Conservation (phyloP, 169 alveolate species). For the Theileria parva region DNA sequence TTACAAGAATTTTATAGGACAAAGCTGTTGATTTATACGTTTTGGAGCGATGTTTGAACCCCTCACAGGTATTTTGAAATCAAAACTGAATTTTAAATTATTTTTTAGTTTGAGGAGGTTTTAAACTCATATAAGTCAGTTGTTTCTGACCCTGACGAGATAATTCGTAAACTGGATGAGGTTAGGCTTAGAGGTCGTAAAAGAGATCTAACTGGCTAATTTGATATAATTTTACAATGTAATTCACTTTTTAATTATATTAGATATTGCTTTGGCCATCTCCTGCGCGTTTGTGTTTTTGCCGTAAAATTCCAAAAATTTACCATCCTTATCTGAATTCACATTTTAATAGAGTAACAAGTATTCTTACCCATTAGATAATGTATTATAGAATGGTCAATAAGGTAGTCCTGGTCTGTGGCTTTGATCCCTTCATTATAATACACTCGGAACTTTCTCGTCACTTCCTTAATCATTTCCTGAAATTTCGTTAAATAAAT, state of each 20-base stretch:
- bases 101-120: constrained; percentile 33
- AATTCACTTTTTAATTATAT: constrained; percentile 25
- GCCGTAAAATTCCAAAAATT: constrained; percentile 86
- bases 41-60: constrained; percentile 65
- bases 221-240: neutral
- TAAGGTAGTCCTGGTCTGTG: constrained; percentile 75
- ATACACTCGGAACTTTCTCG: constrained; percentile 75
- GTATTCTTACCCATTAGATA: constrained; percentile 73
- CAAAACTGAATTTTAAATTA: neutral
- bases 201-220: constrained; percentile 70
- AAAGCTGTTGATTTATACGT: constrained; percentile 78
- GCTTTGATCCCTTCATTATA: constrained; percentile 68
- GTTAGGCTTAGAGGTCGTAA: constrained; percentile 77
- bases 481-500: constrained; percentile 3
- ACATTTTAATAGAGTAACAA: neutral
- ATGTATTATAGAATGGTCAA: constrained; percentile 88
- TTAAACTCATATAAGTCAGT: constrained; percentile 15
- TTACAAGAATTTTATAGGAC: constrained; percentile 50
- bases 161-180: constrained; percentile 37
- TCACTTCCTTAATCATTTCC: constrained; percentile 67
- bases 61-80: constrained; percentile 25
- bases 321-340: constrained; percentile 76
- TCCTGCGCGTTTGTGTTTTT: constrained; percentile 83
- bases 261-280: constrained; percentile 65
- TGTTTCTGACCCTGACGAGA: constrained; percentile 6